Evolutionary conservation across 768 basidiomycete species (phyloP), one percentile per base, ranked within the genome.

Genomic region (Serendipita sp.): DNA sequence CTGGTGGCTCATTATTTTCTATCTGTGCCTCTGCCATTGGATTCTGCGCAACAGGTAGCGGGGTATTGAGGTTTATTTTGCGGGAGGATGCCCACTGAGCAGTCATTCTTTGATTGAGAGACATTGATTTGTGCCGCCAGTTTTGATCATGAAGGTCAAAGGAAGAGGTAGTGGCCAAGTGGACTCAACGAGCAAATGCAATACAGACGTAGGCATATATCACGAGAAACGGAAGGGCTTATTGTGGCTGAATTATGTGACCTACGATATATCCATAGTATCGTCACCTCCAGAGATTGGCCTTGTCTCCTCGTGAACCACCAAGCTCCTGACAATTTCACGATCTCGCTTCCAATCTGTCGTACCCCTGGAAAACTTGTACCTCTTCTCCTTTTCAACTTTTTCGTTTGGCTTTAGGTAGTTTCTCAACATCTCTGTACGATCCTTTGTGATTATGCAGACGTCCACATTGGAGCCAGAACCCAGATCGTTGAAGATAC

Each of bases 401-500:
- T 65, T 63, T 68, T 86, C 80, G 71, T 93, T 94, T 1, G 96
- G 96, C 78, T 81, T 93, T 73, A 88, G 85, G 71, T 88, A 88
- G 75, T 97, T 97, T 65, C 96, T 81, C 64, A 97, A 76, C 88
- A 89, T 94, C 73, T 96, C 92, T 0, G 93, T 94, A 64, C 83
- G 77, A 53, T 79, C 75, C 48, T 86, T 84, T 3, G 90, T 93
- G 74, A 99, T 94, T 67, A 98, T 81, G 72, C 94, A 95, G 0
- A 93, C 95, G 72, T 99, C 96, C 69, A 98, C 82, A 71, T 99
- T 98, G n/a, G 90, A 93, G 44, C 96, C 96, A 0, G 95, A 97
- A 2, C 96, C 96, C 34, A 98, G 82, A 77, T 99, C 96, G 76
- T 99, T 98, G 82, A 96, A 98, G 71, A 99, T 94, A 80, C 96